phyloP scores from a whole-genome alignment of 1,284 basidiomycete genomes.

The Microbotryomycetes sp. region DNA sequence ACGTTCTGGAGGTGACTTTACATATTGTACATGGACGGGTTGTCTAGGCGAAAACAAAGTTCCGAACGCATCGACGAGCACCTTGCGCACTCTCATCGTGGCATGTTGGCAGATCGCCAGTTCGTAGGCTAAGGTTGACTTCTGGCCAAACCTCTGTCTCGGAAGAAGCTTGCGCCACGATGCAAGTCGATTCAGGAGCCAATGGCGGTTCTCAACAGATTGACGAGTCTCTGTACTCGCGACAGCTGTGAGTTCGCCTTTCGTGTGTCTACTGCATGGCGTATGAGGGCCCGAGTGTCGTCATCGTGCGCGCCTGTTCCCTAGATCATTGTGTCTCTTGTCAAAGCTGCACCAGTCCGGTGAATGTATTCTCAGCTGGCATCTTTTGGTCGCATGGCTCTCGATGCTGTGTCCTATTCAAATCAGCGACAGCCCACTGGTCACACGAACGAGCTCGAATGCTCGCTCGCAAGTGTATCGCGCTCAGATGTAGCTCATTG shows the following conservation, averaged over 20 bases:
- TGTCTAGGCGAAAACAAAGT: constrained; percentile 30
- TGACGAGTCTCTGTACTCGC: constrained; percentile 64
- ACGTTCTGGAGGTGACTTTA: constrained; percentile 7
- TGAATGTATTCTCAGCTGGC: not conserved
- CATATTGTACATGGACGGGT: constrained; percentile 32
- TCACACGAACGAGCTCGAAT: not conserved
- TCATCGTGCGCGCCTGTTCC: not conserved
- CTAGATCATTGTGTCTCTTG: not conserved
- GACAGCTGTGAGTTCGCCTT: constrained; percentile 69
- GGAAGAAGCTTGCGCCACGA: not conserved
- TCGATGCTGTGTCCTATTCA: too few relatives aligned
- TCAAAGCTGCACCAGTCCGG: not conserved
- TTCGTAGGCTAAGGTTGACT: too few relatives aligned
- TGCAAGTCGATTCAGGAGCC: constrained; percentile 14
- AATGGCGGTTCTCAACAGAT: constrained; percentile 18
- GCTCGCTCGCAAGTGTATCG: too few relatives aligned
- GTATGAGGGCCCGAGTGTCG: not conserved
- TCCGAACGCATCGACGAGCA: constrained; percentile 31
- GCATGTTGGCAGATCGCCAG: too few relatives aligned
- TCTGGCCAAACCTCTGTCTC: too few relatives aligned
- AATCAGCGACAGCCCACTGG: too few relatives aligned
- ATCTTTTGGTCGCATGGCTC: too few relatives aligned
- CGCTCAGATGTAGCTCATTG: too few relatives aligned
- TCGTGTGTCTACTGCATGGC: too few relatives aligned
- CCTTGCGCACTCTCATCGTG: constrained; percentile 15